phyloP scores from a whole-genome alignment of 495 filamentous ascomycete genomes.

The Aspergillus carlsbadensis region DNA sequence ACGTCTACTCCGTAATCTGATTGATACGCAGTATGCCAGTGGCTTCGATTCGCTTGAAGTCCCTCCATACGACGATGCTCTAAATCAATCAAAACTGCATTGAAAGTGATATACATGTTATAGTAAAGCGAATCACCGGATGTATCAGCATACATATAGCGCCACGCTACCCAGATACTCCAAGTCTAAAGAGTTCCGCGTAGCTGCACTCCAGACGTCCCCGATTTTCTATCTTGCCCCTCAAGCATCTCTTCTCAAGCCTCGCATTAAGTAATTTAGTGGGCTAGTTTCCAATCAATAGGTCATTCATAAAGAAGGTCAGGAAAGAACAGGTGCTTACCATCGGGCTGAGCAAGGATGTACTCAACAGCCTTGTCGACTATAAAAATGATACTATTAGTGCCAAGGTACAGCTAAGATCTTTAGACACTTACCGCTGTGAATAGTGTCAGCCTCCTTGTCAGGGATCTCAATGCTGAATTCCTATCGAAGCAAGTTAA shows the following conservation, averaged over 20 bases:
- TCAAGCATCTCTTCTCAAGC: constrained; percentile 23
- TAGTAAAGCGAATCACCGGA: constrained; percentile 38
- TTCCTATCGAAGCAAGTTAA: constrained; percentile 59
- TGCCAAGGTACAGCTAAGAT: neutral
- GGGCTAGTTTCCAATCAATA: constrained; percentile 31
- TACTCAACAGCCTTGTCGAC: constrained; percentile 95
- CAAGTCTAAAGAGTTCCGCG: constrained; percentile 20
- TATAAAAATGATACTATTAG: constrained; percentile 42
- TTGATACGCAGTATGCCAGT: no score
- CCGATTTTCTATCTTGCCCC: constrained; percentile 40
- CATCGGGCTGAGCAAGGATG: constrained; percentile 93
- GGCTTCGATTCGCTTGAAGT: no score
- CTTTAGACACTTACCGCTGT: constrained; percentile 74
- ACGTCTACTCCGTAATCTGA: no score
- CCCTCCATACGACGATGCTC: neutral
- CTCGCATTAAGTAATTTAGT: constrained; percentile 45
- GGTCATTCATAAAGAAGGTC: neutral
- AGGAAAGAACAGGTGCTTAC: constrained; percentile 26
- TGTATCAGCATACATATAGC: constrained; percentile 45
- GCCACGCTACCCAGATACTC: constrained; percentile 25
- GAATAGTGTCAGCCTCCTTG: constrained; percentile 95
- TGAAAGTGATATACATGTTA: constrained; percentile 51
- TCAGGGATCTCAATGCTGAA: constrained; percentile 99
- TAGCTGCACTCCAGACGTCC: constrained; percentile 34
- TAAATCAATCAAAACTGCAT: constrained; percentile 36